A percentile compares a stretch with the other conserved stretches of the same genome.
Conservation (phyloP, 768 basidiomycete species). For the Boletellus emodensis region DNA sequence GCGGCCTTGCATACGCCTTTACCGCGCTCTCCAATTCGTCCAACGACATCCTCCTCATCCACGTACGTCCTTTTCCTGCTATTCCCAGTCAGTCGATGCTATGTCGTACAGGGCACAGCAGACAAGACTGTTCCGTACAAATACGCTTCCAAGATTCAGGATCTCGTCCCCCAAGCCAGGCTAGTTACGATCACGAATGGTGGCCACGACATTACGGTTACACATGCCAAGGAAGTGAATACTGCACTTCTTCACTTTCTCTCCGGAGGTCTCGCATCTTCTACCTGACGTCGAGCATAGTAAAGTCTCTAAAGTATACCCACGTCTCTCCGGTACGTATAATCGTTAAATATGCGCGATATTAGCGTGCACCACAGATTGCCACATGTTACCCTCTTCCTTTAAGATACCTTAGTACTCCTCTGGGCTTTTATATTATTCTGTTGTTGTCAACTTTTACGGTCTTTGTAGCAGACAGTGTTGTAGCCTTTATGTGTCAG, state of each 20-base stretch:
- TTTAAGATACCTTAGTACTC: constrained; percentile 6
- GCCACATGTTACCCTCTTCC: constrained; percentile 5
- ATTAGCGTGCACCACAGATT: neutral
- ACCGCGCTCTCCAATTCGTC: constrained; percentile 43
- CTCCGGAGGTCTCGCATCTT: constrained; percentile 5
- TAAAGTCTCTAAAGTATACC: neutral
- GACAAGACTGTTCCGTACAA: constrained; percentile 33
- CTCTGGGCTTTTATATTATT: neutral
- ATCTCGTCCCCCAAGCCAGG: constrained; percentile 26
- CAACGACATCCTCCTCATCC: constrained; percentile 57
- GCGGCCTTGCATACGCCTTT: constrained; percentile 56
- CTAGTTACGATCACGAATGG: constrained; percentile 29
- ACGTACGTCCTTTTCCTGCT: constrained; percentile 38
- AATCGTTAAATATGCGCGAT: neutral
- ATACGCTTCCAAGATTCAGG: constrained; percentile 29
- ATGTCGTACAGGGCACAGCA: constrained; percentile 27
- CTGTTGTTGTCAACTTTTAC: constrained; percentile 6
- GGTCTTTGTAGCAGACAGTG: constrained; percentile 2
- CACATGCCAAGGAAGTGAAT: constrained; percentile 31
- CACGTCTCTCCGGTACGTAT: neutral
- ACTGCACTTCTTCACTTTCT: constrained; percentile 27
- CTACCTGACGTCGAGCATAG: neutral
- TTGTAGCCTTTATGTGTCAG: constrained; percentile 7
- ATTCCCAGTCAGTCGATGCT: neutral
- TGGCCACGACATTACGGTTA: constrained; percentile 31